A percentile compares a stretch with the other conserved stretches of the same genome.
These are phyloP conservation scores for Microbotryum lychnidis-dioicae DNA, from an alignment of 1,284 basidiomycete genomes.

Conservation along the genomic window DNA sequence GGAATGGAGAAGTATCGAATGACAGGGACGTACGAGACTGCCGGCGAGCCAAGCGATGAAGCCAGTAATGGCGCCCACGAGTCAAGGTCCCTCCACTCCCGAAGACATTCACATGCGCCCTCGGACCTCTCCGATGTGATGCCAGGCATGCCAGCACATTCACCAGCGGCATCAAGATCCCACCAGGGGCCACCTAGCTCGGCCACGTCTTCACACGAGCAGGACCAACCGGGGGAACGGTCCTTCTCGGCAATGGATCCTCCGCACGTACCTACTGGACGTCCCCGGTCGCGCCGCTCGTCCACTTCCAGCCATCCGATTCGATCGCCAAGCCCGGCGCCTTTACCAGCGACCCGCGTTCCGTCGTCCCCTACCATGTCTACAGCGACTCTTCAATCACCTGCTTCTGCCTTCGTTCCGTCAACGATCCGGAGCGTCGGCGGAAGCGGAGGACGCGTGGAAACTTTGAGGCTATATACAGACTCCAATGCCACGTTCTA, in stretches of 20 bases:
- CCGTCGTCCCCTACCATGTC: conserved; percentile 13
- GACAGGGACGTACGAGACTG: too few relatives aligned
- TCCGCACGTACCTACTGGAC: conserved; percentile 21
- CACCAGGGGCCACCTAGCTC: too few relatives aligned
- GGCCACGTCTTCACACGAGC: too few relatives aligned
- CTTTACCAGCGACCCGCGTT: conserved; percentile 22
- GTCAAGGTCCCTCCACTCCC: neutral
- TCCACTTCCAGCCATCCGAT: conserved; percentile 57
- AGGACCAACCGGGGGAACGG: neutral
- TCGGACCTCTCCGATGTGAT: conserved; percentile 18
- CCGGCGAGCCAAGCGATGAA: too few relatives aligned
- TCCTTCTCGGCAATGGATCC: conserved; percentile 40
- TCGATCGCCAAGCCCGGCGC: neutral
- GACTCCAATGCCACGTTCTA: conserved; percentile 95
- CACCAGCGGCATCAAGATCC: too few relatives aligned
- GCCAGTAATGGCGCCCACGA: neutral
- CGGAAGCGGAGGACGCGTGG: neutral
- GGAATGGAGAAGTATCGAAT: neutral
- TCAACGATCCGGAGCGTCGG: neutral
- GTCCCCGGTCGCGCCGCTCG: conserved; percentile 65
- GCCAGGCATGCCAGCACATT: neutral
- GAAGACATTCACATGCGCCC: too few relatives aligned
- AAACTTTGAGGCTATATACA: conserved; percentile 60
- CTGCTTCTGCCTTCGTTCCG: neutral
- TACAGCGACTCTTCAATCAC: too few relatives aligned